A percentile compares a stretch with the other conserved stretches of the same genome.
These are phyloP conservation scores for Neurospora sublineolata DNA, from an alignment of 495 filamentous ascomycete species.

Conservation along the genomic window DNA sequence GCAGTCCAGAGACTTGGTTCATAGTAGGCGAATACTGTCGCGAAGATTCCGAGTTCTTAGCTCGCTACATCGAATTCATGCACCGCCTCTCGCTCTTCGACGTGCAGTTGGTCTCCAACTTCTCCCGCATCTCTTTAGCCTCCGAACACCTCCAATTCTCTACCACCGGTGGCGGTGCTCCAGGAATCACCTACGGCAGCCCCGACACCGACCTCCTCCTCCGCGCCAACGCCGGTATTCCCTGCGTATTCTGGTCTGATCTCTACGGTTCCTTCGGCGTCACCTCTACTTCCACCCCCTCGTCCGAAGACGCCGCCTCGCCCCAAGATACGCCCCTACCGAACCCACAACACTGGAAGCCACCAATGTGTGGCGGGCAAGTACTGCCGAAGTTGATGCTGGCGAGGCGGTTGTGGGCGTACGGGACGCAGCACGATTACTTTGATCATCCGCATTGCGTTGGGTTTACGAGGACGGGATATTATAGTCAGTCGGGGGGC, in stretches of 20 bases:
- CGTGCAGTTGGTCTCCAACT: slow-evolving; percentile 54
- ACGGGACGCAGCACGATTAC: slow-evolving; percentile 60
- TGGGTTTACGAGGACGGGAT: slow-evolving; percentile 48
- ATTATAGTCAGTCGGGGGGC: slow-evolving; percentile 16
- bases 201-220: slow-evolving; percentile 40
- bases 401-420: slow-evolving; percentile 57
- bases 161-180: slow-evolving; percentile 19
- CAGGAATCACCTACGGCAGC: background rate
- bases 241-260: slow-evolving; percentile 68
- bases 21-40: slow-evolving; percentile 69
- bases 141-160: slow-evolving; percentile 15
- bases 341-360: slow-evolving; percentile 22
- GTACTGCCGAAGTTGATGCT: slow-evolving; percentile 49
- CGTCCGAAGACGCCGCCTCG: slow-evolving; percentile 63
- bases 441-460: slow-evolving; percentile 55
- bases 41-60: slow-evolving; percentile 42
- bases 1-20: slow-evolving; percentile 31
- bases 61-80: slow-evolving; percentile 48
- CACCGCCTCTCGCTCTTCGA: slow-evolving; percentile 54
- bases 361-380: slow-evolving; percentile 44
- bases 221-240: slow-evolving; percentile 47
- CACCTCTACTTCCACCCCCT: slow-evolving; percentile 65
- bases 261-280: slow-evolving; percentile 54
- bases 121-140: slow-evolving; percentile 42
- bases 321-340: slow-evolving; percentile 31